Conservation (phyloP, 148 eudicot species). For the Pouteria glomerata region DNA sequence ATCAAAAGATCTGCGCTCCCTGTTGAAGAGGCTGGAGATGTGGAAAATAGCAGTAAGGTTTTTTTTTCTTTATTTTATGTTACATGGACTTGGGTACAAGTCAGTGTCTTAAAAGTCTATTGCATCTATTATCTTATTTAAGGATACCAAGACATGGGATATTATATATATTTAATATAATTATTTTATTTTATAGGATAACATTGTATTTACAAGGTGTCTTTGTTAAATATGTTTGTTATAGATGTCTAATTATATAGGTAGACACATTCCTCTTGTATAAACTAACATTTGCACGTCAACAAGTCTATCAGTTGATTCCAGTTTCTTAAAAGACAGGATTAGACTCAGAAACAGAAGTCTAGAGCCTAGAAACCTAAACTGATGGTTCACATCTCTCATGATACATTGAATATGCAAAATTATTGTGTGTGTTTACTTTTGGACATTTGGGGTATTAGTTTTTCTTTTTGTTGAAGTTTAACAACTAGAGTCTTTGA, state of each 20-base stretch:
- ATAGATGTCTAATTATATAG: too few species aligned
- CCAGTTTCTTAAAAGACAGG: background rate
- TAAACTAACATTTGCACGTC: too few species aligned
- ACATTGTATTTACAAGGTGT: too few species aligned
- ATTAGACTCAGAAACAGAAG: background rate
- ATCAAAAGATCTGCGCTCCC: slow-evolving; percentile 64
- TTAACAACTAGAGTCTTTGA: background rate
- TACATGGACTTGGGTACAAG: too few species aligned
- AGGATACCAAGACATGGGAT: too few species aligned
- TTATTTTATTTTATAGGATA: too few species aligned
- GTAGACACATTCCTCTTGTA: too few species aligned
- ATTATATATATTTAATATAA: too few species aligned
- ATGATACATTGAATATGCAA: background rate
- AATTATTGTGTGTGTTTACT: background rate
- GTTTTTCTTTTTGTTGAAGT: background rate
- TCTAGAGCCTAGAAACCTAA: background rate
- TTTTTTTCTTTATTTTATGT: too few species aligned
- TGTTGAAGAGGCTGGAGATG: slow-evolving; percentile 63
- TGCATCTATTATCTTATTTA: too few species aligned
- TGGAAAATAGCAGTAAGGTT: slow-evolving; percentile 60
- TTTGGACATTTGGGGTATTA: background rate
- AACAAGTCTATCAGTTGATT: background rate
- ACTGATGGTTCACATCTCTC: background rate
- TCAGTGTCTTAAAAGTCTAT: too few species aligned
- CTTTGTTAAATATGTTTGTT: too few species aligned